Conservation (phyloP, 2,329 filamentous ascomycete species). For the Trichothecium sympodiale region DNA sequence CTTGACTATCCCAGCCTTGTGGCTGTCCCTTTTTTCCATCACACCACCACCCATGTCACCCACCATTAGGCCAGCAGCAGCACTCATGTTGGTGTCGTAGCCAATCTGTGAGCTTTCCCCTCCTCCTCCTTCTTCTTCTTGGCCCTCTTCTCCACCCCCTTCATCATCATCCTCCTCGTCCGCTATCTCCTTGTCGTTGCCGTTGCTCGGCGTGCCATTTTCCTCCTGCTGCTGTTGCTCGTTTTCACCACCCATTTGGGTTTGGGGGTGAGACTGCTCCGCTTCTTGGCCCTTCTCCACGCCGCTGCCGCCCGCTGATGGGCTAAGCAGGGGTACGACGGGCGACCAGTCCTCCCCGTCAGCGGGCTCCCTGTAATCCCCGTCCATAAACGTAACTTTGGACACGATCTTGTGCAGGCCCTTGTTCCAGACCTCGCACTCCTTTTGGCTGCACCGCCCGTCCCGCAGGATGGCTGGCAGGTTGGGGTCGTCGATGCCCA, state of each 20-base stretch:
- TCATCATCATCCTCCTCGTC: conserved; percentile 7
- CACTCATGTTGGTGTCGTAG: too few relatives aligned
- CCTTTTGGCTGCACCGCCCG: conserved; percentile 21
- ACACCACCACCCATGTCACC: too few relatives aligned
- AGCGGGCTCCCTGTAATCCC: conserved; percentile 15
- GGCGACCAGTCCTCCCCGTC: conserved; percentile 18
- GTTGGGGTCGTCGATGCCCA: conserved; percentile 22
- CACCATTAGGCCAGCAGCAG: too few relatives aligned
- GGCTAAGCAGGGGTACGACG: conserved; percentile 12
- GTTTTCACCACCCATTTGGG: not conserved
- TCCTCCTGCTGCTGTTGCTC: too few relatives aligned
- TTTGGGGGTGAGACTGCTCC: not conserved
- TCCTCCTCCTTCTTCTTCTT: conserved; percentile 14
- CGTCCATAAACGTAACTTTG: conserved; percentile 24
- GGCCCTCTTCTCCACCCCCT: too few relatives aligned
- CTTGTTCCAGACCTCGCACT: conserved; percentile 23
- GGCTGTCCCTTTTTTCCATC: too few relatives aligned
- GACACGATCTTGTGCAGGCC: conserved; percentile 25
- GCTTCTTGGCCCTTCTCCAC: not conserved
- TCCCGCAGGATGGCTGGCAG: conserved; percentile 20
- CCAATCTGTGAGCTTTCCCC: conserved; percentile 14
- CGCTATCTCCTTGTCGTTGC: not conserved
- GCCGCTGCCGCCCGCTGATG: not conserved
- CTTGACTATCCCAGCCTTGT: too few relatives aligned
- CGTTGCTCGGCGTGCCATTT: not conserved